phyloP scores from a whole-genome alignment of 2,329 filamentous ascomycete species.

The Davidsoniella virescens region DNA sequence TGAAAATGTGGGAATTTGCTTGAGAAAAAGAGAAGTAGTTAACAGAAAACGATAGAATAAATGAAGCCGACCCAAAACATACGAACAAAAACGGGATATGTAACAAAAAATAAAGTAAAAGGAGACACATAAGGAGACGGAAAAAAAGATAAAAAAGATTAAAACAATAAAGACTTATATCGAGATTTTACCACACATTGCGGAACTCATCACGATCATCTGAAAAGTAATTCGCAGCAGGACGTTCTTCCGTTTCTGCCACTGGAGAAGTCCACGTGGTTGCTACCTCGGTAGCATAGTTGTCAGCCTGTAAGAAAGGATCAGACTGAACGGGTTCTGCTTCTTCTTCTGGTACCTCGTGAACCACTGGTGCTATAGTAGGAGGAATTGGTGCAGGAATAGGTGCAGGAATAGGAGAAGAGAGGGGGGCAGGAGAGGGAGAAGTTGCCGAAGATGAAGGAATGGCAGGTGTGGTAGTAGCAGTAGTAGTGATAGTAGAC shows the following conservation, averaged over 20 bases:
- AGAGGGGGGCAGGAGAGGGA: neutral
- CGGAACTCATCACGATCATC: constrained; percentile 28
- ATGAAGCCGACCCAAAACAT: constrained; percentile 2
- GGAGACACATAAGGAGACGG: neutral
- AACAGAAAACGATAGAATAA: constrained; percentile 3
- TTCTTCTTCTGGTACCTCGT: neutral
- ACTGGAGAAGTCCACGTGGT: neutral
- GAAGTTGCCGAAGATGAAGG: neutral
- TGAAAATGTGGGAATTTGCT: neutral
- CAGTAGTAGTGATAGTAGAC: neutral
- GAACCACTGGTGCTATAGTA: neutral
- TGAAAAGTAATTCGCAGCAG: constrained; percentile 17
- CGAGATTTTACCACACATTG: constrained; percentile 26
- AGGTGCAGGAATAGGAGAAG: neutral
- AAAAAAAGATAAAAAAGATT: neutral
- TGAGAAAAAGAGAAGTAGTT: neutral
- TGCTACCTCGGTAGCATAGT: neutral
- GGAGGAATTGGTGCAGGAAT: neutral
- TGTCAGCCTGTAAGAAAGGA: constrained; percentile 10
- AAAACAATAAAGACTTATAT: neutral
- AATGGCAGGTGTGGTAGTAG: neutral
- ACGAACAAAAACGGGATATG: neutral
- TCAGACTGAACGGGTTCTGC: neutral
- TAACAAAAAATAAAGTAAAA: constrained; percentile 2
- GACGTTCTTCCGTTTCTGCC: neutral